Conservation (phyloP, 495 filamentous ascomycete species). For the Parathielavia hyrcaniae region DNA sequence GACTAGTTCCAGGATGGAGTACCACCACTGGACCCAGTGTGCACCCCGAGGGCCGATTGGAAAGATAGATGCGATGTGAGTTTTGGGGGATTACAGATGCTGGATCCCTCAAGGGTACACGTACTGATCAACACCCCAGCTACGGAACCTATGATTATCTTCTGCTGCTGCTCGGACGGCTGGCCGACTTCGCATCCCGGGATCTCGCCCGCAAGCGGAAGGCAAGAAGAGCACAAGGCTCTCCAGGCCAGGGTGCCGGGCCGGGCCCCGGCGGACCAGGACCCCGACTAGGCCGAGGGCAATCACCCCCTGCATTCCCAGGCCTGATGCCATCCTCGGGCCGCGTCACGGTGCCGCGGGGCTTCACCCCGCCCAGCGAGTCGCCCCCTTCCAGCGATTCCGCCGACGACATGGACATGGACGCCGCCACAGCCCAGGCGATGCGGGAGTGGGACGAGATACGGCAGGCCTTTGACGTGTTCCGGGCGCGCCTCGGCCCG, state of each 20-base stretch:
- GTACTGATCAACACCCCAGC: slow-evolving; percentile 24
- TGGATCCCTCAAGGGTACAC: no score
- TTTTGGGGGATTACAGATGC: background rate
- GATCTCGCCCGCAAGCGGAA: slow-evolving; percentile 75
- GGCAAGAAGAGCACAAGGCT: slow-evolving; percentile 38
- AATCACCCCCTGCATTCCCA: slow-evolving; percentile 43
- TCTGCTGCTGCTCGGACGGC: slow-evolving; percentile 70
- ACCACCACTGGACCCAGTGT: slow-evolving; percentile 71
- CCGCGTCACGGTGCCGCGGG: slow-evolving; percentile 48
- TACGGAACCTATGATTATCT: slow-evolving; percentile 85
- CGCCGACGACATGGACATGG: slow-evolving; percentile 44
- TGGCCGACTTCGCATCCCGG: slow-evolving; percentile 72
- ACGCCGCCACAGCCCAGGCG: slow-evolving; percentile 60
- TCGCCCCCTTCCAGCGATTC: slow-evolving; percentile 32
- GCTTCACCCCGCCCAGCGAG: slow-evolving; percentile 47
- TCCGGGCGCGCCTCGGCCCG: slow-evolving; percentile 60
- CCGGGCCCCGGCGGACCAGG: slow-evolving; percentile 7
- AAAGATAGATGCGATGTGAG: slow-evolving; percentile 64
- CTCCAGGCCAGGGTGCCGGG: slow-evolving; percentile 1
- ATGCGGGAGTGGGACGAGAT: slow-evolving; percentile 77
- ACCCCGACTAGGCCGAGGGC: slow-evolving; percentile 28
- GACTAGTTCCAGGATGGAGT: slow-evolving; percentile 58
- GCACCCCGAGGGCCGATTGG: slow-evolving; percentile 77
- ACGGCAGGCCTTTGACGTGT: slow-evolving; percentile 57
- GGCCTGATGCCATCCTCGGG: slow-evolving; percentile 59